Conservation (phyloP, 2,329 filamentous ascomycete genomes). For the Botryotinia narcissicola region DNA sequence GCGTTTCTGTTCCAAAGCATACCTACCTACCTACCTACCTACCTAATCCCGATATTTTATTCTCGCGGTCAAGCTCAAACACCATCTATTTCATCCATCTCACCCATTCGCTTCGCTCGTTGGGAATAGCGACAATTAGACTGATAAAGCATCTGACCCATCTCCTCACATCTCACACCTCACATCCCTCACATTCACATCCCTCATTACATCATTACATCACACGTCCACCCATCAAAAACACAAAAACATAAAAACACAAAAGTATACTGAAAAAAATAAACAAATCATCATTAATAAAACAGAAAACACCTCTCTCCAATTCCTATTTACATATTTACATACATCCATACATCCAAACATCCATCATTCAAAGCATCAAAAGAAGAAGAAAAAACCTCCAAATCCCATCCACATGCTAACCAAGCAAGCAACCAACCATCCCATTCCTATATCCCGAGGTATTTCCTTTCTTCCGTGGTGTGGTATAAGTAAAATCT, state of each 20-base stretch:
- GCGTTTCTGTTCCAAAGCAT: neutral
- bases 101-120: neutral
- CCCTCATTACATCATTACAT: neutral
- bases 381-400: neutral
- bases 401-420: neutral
- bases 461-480: conserved; percentile 8
- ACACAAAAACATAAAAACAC: neutral
- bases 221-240: neutral
- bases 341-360: neutral
- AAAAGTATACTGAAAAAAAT: neutral
- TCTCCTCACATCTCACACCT: neutral
- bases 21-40: too few relatives aligned
- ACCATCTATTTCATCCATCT: neutral
- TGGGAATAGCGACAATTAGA: too few relatives aligned
- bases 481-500: neutral
- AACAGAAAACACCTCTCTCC: neutral
- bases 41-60: too few relatives aligned
- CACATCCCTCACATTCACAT: too few relatives aligned
- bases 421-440: neutral
- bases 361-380: neutral
- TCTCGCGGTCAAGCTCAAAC: too few relatives aligned
- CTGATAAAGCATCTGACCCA: too few relatives aligned
- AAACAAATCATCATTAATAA: neutral
- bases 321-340: neutral
- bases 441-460: conserved; percentile 1